A percentile compares a stretch with the other conserved stretches of the same genome.
Conservation (phyloP, 768 basidiomycete genomes). For the Cystoderma amianthinum region DNA sequence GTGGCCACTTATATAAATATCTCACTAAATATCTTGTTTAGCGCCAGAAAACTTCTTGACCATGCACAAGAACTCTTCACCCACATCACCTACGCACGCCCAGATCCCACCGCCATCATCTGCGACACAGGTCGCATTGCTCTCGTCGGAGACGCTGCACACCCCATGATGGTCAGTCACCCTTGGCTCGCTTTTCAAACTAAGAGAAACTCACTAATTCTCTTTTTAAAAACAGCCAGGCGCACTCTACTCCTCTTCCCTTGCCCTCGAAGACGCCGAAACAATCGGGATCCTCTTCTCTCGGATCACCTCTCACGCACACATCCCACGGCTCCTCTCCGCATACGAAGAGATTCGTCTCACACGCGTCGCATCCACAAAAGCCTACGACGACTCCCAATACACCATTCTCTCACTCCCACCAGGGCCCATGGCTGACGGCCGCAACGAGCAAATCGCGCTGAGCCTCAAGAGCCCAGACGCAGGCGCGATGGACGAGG, state of each 20-base stretch:
- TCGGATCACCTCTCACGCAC: conserved; percentile 34
- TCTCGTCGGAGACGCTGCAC: conserved; percentile 60
- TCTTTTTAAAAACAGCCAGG: no score
- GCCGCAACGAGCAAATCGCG: conserved; percentile 35
- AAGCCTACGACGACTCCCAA: conserved; percentile 37
- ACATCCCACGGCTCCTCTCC: conserved; percentile 44
- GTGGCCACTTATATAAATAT: no score
- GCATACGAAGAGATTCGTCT: conserved; percentile 57
- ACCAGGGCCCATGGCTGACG: conserved; percentile 32
- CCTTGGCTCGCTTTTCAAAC: no score
- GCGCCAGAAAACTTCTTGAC: no score
- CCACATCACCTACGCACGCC: conserved; percentile 21
- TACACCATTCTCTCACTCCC: conserved; percentile 37
- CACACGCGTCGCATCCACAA: conserved; percentile 38
- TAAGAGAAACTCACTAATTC: no score
- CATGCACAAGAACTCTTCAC: no score
- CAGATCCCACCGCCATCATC: conserved; percentile 30
- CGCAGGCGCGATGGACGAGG: conserved; percentile 39
- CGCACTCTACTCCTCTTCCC: conserved; percentile 40
- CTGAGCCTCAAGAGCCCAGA: conserved; percentile 22
- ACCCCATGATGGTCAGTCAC: no score
- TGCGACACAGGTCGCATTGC: conserved; percentile 41
- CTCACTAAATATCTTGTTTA: no score
- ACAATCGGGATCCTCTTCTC: conserved; percentile 57
- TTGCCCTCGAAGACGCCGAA: conserved; percentile 58